phyloP scores from a whole-genome alignment of 345 rosid species.

The Adansonia digitata region DNA sequence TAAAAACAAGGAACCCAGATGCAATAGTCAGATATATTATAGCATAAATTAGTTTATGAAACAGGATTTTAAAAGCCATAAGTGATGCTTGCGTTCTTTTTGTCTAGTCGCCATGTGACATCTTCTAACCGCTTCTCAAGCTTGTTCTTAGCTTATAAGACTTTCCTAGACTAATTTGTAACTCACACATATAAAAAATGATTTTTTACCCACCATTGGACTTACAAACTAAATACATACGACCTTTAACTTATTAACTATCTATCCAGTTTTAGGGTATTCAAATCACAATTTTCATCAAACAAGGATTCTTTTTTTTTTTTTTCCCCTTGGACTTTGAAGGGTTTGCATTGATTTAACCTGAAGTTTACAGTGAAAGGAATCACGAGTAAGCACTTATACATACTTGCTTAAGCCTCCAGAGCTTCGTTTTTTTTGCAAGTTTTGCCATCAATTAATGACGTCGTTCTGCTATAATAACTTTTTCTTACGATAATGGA shows the following conservation, averaged over 20 bases:
- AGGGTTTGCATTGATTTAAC: constrained; percentile 1
- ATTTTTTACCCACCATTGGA: background rate
- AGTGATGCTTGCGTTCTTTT: constrained; percentile 75
- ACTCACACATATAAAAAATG: background rate
- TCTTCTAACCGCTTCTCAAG: constrained; percentile 95
- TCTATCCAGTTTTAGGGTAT: background rate
- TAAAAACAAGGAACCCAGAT: background rate
- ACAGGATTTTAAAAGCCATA: constrained; percentile 17
- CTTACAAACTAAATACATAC: background rate
- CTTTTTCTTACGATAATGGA: constrained; percentile 48
- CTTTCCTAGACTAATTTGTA: constrained; percentile 14
- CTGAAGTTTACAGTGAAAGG: background rate
- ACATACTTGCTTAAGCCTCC: constrained; percentile 68
- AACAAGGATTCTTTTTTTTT: background rate
- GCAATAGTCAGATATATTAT: background rate
- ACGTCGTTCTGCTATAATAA: constrained; percentile 75
- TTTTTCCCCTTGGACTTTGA: background rate
- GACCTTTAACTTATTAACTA: background rate
- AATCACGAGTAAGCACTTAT: constrained; percentile 2
- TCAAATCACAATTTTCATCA: background rate
- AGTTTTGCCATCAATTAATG: constrained; percentile 85
- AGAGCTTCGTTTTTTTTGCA: constrained; percentile 74
- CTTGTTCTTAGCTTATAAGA: constrained; percentile 82
- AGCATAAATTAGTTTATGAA: background rate
- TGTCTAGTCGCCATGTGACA: constrained; percentile 86